Percentiles rank a stretch among this genome's conserved stretches.
Conservation (phyloP, 1,139 yeast species). For the Kodamaea fungicola region DNA sequence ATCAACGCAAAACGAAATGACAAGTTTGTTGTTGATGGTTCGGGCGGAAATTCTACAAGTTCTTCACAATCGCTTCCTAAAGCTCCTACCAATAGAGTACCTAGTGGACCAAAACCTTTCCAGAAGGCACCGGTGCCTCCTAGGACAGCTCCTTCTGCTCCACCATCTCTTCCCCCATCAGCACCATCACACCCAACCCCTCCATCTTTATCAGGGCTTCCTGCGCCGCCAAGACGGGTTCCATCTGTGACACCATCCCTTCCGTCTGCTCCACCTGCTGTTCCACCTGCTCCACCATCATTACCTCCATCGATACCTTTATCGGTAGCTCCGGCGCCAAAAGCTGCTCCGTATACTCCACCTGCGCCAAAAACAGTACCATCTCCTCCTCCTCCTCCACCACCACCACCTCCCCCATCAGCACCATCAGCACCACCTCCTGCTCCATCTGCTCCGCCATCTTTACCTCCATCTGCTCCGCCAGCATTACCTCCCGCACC, state of each 20-base stretch:
- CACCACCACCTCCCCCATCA: constrained; percentile 12
- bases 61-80: neutral
- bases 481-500: constrained; percentile 14
- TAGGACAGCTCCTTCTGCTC: constrained; percentile 1
- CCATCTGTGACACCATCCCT: constrained; percentile 8
- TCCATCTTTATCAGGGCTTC: constrained; percentile 1
- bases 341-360: constrained; percentile 9
- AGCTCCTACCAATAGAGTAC: neutral
- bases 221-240: constrained; percentile 7
- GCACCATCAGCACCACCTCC: constrained; percentile 9
- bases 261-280: constrained; percentile 4
- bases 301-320: constrained; percentile 11
- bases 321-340: constrained; percentile 9
- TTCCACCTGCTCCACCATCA: constrained; percentile 9
- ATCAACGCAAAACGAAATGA: constrained; percentile 41
- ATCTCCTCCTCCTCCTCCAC: constrained; percentile 14
- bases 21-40: constrained; percentile 33
- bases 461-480: constrained; percentile 10
- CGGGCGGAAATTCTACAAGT: constrained; percentile 13
- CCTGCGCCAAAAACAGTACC: constrained; percentile 10
- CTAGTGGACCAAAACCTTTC: neutral
- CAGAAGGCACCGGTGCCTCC: constrained; percentile 1
- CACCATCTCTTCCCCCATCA: neutral
- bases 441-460: constrained; percentile 6
- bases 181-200: constrained; percentile 1